These are phyloP conservation scores for Hyaloscypha hepaticicola DNA, from an alignment of 495 filamentous ascomycete species.

Conservation along the genomic window DNA sequence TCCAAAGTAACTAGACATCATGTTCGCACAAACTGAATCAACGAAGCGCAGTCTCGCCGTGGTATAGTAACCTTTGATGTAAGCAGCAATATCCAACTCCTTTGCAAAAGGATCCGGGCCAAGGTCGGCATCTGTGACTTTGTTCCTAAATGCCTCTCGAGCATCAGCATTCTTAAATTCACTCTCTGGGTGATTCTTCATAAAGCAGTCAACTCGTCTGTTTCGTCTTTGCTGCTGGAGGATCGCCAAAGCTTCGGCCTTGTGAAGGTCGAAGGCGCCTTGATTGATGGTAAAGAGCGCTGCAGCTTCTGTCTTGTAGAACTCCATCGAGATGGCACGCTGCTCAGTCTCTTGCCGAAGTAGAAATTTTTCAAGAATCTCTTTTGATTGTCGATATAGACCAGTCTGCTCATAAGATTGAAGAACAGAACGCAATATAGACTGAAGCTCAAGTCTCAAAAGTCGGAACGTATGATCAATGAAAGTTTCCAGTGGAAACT, in stretches of 20 bases:
- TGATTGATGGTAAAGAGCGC: constrained; percentile 18
- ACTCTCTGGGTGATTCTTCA: constrained; percentile 15
- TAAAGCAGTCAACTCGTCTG: too few relatives aligned
- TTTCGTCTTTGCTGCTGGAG: background rate
- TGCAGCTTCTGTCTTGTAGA: constrained; percentile 21
- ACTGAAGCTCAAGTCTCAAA: background rate
- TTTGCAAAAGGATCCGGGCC: constrained; percentile 44
- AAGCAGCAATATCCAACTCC: constrained; percentile 48
- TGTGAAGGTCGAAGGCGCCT: too few relatives aligned
- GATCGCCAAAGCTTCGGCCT: too few relatives aligned
- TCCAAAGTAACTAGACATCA: too few relatives aligned
- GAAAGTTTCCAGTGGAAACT: constrained; percentile 17
- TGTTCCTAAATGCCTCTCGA: constrained; percentile 28
- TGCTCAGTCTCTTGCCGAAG: constrained; percentile 9
- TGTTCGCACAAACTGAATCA: constrained; percentile 40
- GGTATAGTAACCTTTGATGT: constrained; percentile 52
- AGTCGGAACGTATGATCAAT: constrained; percentile 15
- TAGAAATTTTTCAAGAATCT: constrained; percentile 15
- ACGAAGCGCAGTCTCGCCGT: constrained; percentile 49
- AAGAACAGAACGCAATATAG: constrained; percentile 7
- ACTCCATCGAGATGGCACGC: background rate
- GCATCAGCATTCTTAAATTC: background rate
- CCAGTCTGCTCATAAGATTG: constrained; percentile 17
- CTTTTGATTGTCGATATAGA: constrained; percentile 11
- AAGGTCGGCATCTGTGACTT: constrained; percentile 31